Evolutionary conservation across 192 early-diverging fungal species (phyloP).

Genomic region (Backusella westeae): DNA sequence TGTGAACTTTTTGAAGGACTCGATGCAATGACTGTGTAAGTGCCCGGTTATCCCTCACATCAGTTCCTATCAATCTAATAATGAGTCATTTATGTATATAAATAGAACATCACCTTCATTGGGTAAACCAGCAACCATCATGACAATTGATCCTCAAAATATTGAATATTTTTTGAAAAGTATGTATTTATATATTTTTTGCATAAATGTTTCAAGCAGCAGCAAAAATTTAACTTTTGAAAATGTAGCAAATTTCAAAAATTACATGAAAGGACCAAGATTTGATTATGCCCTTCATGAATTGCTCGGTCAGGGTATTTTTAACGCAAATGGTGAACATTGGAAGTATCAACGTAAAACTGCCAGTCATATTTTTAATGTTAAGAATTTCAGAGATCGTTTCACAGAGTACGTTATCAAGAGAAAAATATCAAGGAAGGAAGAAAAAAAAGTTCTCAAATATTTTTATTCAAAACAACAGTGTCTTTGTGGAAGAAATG

Average conservation of each 20-base stretch:
- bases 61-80: background rate
- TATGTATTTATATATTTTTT: background rate
- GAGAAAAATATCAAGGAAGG: background rate
- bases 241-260: slow-evolving; percentile 32
- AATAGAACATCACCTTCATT: slow-evolving; percentile 22
- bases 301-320: slow-evolving; percentile 64
- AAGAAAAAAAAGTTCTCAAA: background rate
- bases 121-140: slow-evolving; percentile 17
- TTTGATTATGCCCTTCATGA: slow-evolving; percentile 42
- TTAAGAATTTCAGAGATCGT: slow-evolving; percentile 34
- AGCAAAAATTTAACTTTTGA: background rate
- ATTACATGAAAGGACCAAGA: slow-evolving; percentile 39
- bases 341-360: slow-evolving; percentile 62
- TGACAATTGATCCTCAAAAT: slow-evolving; percentile 31
- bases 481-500: slow-evolving; percentile 31
- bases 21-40: slow-evolving; percentile 16
- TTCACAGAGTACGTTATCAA: slow-evolving; percentile 26
- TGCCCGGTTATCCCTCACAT: background rate
- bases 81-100: background rate
- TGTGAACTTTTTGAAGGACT: slow-evolving; percentile 5
- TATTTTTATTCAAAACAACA: background rate
- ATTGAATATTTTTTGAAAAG: slow-evolving; percentile 40
- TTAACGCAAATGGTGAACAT: slow-evolving; percentile 60
- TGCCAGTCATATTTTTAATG: slow-evolving; percentile 30
- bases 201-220: background rate